phyloP scores from a whole-genome alignment of 345 rosid species.

The Clausena lansium region DNA sequence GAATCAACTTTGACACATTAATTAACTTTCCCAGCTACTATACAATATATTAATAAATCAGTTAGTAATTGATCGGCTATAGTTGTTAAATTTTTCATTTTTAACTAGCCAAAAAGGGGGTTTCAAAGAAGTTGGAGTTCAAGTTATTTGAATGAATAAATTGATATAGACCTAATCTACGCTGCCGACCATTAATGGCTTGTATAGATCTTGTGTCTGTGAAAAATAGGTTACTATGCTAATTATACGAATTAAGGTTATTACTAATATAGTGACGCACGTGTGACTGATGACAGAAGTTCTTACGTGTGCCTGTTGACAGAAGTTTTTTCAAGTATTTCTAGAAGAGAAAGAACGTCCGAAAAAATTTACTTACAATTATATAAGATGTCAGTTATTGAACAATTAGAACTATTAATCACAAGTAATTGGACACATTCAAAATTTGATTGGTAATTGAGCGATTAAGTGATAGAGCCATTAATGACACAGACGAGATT shows the following conservation, averaged over 20 bases:
- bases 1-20: constrained; percentile 4
- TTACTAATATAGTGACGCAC: not conserved
- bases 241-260: not conserved
- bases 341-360: no score
- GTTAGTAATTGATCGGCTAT: not conserved
- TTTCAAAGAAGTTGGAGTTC: not conserved
- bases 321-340: no score
- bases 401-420: no score
- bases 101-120: not conserved
- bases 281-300: not conserved
- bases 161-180: not conserved
- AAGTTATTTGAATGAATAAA: not conserved
- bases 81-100: not conserved
- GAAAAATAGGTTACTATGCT: not conserved
- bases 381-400: no score
- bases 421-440: not conserved
- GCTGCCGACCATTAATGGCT: not conserved
- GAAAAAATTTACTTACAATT: no score
- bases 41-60: not conserved
- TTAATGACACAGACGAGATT: not conserved
- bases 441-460: not conserved
- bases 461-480: not conserved
- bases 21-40: not conserved
- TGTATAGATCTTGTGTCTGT: not conserved
- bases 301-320: no score